These are phyloP conservation scores for Psidium guajava DNA, from an alignment of 345 rosid species.

Conservation along the genomic window DNA sequence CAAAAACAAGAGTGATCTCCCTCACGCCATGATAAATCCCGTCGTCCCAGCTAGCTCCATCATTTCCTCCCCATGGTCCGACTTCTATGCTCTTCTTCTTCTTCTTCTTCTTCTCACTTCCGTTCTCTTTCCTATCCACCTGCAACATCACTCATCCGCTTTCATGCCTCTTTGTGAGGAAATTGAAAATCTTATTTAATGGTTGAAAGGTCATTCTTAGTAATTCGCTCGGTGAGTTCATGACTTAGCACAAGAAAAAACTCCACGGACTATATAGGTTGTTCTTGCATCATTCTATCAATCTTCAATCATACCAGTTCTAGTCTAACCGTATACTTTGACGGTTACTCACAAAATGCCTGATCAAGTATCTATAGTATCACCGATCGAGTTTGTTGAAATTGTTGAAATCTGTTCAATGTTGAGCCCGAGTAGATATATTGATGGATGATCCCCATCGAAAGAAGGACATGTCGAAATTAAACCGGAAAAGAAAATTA, in stretches of 20 bases:
- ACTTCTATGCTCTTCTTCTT: slow-evolving; percentile 16
- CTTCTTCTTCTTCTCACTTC: slow-evolving; percentile 16
- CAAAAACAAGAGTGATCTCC: slow-evolving; percentile 47
- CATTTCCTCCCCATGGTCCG: slow-evolving; percentile 87
- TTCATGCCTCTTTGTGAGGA: background rate
- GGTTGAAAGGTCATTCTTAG: background rate
- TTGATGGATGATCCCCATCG: too few species aligned
- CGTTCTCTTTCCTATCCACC: slow-evolving; percentile 14
- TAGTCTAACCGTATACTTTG: background rate
- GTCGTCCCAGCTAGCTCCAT: slow-evolving; percentile 65
- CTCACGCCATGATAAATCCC: slow-evolving; percentile 55
- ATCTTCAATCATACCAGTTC: background rate
- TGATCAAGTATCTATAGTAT: background rate
- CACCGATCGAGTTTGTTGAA: background rate
- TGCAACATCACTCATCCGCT: background rate
- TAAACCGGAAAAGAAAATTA: too few species aligned
- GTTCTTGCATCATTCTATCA: background rate
- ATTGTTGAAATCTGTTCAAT: background rate
- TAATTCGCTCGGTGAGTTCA: background rate
- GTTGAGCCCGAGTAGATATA: background rate
- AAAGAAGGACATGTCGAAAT: too few species aligned
- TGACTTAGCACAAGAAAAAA: background rate
- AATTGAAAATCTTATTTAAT: background rate
- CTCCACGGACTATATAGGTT: background rate
- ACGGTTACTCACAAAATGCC: background rate